Percentiles rank a stretch among this genome's conserved stretches.
These are phyloP conservation scores for Panicum virgatum DNA, from an alignment of 202 grass and related monocot genomes.

Conservation along the genomic window DNA sequence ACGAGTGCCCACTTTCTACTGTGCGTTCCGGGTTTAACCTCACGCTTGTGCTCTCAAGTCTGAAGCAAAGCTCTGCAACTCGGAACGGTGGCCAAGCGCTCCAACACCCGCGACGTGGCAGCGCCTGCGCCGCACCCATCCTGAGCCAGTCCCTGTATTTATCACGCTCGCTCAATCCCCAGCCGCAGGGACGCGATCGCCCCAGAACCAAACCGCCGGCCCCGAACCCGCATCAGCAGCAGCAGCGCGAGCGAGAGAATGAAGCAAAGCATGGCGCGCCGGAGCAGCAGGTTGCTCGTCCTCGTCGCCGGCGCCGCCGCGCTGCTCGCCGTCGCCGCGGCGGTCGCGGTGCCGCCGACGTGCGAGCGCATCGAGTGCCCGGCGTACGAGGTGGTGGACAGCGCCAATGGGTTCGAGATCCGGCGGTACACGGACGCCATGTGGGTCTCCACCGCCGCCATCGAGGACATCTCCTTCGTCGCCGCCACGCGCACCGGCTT, in stretches of 20 bases:
- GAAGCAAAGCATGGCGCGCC: conserved; percentile 33
- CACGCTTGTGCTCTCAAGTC: too few species aligned
- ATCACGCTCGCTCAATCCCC: conserved; percentile 27
- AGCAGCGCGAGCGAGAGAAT: background rate
- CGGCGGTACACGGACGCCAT: conserved; percentile 66
- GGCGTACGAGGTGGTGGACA: conserved; percentile 77
- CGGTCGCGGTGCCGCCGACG: conserved; percentile 46
- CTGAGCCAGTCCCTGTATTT: background rate
- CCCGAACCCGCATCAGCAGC: background rate
- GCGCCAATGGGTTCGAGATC: conserved; percentile 89
- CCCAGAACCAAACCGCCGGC: conserved; percentile 17
- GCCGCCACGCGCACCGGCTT: conserved; percentile 78
- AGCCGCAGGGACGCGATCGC: conserved; percentile 21
- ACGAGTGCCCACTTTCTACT: background rate
- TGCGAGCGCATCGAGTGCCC: conserved; percentile 98
- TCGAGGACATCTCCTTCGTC: conserved; percentile 90
- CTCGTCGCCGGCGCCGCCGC: conserved; percentile 5
- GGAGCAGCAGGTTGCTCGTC: conserved; percentile 11
- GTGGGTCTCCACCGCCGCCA: conserved; percentile 74
- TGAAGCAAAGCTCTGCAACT: background rate
- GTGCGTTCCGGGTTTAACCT: background rate
- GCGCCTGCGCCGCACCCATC: conserved; percentile 34
- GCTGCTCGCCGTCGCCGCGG: background rate
- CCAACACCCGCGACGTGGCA: conserved; percentile 46
- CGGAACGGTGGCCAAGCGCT: conserved; percentile 35